Base-by-base conservation (phyloP, 768 basidiomycete species). In the Amanita brunnescens region DNA sequence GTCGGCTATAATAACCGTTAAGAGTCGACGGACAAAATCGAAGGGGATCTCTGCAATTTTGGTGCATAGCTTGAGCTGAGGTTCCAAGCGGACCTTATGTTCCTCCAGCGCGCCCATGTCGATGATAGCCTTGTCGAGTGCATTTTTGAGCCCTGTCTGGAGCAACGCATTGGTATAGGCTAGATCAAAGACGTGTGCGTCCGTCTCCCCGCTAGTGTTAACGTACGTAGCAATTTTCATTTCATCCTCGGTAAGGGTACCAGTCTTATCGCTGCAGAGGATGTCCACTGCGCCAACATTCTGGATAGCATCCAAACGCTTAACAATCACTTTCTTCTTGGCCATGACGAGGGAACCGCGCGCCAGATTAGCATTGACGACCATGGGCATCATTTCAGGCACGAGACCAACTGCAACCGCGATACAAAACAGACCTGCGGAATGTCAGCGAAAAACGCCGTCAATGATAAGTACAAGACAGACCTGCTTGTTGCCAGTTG, bases 191-290 rank as follows among this genome's bases (percentile, higher is more conserved):
- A 61, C 65, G 38, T 63, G 58, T 23, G 54, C 58, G 1, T 63
- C 60, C 12, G 47, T 20, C 52, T 59, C 60, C 37, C 47, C 47
- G 20, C 14, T n/a, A 10, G 26, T 7, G 24, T 47, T 54, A 23
- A 51, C 16, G 57, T 57, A 53, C 65, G 64, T 34, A 61, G 63
- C 7, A 32, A 46, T 16, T 46, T 46, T 46, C 45, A 46, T 46
- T 46, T 46, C 45, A 30, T 46, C 45, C 32, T 46, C 45, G 20
- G 78, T 79, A 26, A 79, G 61, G 13, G 82, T 85, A 21, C 82
- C 82, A 0, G 82, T 85, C 62, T 83, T 83, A 62, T 85, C 82
- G 20, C 78, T 80, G 60, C 81, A 83, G 34, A 73, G 67, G 57
- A 72, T 67, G 3, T 67, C 69, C 6, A 84, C 79, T 7, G 74